A percentile compares a stretch with the other conserved stretches of the same genome.
Evolutionary conservation across 2,329 filamentous ascomycete genomes (phyloP).

Genomic region (Exophiala lecanii-corni): DNA sequence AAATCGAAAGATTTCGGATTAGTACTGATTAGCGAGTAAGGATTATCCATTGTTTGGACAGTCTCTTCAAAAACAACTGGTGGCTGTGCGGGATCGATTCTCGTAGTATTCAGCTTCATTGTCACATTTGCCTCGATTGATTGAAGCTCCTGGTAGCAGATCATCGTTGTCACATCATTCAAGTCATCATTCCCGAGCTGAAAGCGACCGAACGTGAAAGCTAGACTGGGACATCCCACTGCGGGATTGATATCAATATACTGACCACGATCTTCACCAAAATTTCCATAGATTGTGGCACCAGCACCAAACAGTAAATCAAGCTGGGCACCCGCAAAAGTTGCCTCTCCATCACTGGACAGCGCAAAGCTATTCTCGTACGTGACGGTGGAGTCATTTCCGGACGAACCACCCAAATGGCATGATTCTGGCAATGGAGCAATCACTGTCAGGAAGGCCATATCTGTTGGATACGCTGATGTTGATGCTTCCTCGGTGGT

Average conservation of each 20-base stretch:
- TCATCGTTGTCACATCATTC: conserved; percentile 22
- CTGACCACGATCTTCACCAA: conserved; percentile 21
- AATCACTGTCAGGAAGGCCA: conserved; percentile 19
- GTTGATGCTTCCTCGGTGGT: conserved; percentile 13
- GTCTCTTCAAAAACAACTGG: conserved; percentile 13
- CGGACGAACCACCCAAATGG: conserved; percentile 14
- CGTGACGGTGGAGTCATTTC: conserved; percentile 16
- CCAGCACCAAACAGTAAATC: conserved; percentile 25
- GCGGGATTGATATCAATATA: conserved; percentile 25
- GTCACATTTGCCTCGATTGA: conserved; percentile 21
- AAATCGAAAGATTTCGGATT: conserved; percentile 21
- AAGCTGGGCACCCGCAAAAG: conserved; percentile 23
- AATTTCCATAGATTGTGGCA: conserved; percentile 20
- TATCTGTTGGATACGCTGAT: conserved; percentile 17
- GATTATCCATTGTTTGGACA: conserved; percentile 17
- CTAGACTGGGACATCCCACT: conserved; percentile 25
- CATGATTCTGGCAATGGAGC: conserved; percentile 23
- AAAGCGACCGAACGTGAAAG: conserved; percentile 26
- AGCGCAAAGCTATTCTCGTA: conserved; percentile 22
- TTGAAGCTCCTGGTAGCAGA: conserved; percentile 26
- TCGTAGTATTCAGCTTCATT: conserved; percentile 18
- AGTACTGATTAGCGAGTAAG: conserved; percentile 12
- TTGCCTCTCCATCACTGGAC: conserved; percentile 9
- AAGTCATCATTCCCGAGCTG: conserved; percentile 13
- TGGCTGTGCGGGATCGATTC: conserved; percentile 16